Percentiles rank a stretch among this genome's conserved stretches.
phyloP scores from a whole-genome alignment of 495 filamentous ascomycete species.

The Aspergillus bridgeri region DNA sequence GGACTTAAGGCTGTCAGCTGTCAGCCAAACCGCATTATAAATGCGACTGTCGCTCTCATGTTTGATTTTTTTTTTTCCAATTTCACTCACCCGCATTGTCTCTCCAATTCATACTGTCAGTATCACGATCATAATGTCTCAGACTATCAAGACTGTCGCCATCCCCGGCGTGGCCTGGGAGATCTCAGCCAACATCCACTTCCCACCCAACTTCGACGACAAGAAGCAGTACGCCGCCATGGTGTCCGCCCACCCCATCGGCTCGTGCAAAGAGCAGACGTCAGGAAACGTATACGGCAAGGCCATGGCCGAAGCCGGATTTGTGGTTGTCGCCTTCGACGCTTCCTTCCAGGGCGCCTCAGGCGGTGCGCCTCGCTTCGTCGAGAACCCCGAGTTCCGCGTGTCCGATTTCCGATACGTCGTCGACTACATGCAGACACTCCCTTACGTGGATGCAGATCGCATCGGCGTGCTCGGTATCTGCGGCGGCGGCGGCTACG shows the following conservation, averaged over 20 bases:
- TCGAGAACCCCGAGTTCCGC: slow-evolving; percentile 34
- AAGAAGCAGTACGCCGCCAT: slow-evolving; percentile 20
- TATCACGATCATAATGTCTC: no score
- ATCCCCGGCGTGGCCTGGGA: slow-evolving; percentile 17
- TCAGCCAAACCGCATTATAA: no score
- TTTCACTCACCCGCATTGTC: no score
- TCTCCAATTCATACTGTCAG: no score
- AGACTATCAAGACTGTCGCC: slow-evolving; percentile 11
- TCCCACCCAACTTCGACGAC: slow-evolving; percentile 19
- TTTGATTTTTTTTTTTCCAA: no score
- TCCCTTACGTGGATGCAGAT: slow-evolving; percentile 26
- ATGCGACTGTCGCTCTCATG: no score
- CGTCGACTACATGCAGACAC: slow-evolving; percentile 29
- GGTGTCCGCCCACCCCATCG: slow-evolving; percentile 27
- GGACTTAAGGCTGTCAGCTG: no score
- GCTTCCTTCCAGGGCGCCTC: slow-evolving; percentile 34
- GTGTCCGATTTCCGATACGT: slow-evolving; percentile 32
- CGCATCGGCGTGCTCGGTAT: slow-evolving; percentile 36
- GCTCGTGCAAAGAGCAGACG: slow-evolving; percentile 36
- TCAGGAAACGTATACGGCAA: slow-evolving; percentile 29
- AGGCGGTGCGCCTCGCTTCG: slow-evolving; percentile 26
- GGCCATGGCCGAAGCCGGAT: slow-evolving; percentile 28
- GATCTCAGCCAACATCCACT: slow-evolving; percentile 18
- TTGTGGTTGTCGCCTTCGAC: slow-evolving; percentile 32
- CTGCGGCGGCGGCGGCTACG: slow-evolving; percentile 35